phyloP scores from a whole-genome alignment of 352 stramenopile genomes.

The Elongisporangium prolatum region DNA sequence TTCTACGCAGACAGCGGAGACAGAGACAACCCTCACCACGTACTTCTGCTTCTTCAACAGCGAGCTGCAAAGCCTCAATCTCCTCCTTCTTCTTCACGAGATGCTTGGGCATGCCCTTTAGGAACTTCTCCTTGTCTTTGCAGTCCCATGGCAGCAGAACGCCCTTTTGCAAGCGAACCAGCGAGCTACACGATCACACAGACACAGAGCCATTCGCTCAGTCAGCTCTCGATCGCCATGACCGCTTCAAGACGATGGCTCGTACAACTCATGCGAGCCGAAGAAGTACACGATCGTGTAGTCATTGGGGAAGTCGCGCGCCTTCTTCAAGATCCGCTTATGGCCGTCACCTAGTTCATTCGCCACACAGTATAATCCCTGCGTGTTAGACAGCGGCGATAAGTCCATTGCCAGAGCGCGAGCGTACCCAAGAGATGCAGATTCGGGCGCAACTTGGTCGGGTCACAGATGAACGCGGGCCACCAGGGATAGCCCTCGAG shows the following conservation, averaged over 20 bases:
- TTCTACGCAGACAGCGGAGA: neutral
- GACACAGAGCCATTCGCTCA: conserved; percentile 4
- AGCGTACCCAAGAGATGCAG: conserved; percentile 54
- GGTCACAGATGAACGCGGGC: conserved; percentile 83
- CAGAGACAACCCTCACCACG: neutral
- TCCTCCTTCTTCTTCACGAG: conserved; percentile 59
- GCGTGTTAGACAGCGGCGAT: neutral
- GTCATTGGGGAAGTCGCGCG: conserved; percentile 61
- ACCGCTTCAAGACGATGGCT: too few relatives aligned
- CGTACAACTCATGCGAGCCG: conserved; percentile 79
- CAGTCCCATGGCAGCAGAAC: conserved; percentile 74
- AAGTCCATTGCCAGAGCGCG: neutral
- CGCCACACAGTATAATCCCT: neutral
- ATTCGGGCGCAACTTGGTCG: conserved; percentile 61
- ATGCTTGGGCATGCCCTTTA: conserved; percentile 67
- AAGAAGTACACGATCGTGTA: conserved; percentile 85
- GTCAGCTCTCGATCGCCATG: neutral
- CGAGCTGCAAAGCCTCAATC: conserved; percentile 38
- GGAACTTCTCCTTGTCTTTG: conserved; percentile 51
- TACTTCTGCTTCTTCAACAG: conserved; percentile 61
- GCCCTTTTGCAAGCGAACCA: conserved; percentile 57
- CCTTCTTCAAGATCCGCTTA: conserved; percentile 64
- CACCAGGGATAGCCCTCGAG: conserved; percentile 84
- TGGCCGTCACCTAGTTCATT: conserved; percentile 43
- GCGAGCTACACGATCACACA: conserved; percentile 24